These are phyloP conservation scores for Claviceps capensis DNA, from an alignment of 2,329 filamentous ascomycete genomes.

Conservation along the genomic window DNA sequence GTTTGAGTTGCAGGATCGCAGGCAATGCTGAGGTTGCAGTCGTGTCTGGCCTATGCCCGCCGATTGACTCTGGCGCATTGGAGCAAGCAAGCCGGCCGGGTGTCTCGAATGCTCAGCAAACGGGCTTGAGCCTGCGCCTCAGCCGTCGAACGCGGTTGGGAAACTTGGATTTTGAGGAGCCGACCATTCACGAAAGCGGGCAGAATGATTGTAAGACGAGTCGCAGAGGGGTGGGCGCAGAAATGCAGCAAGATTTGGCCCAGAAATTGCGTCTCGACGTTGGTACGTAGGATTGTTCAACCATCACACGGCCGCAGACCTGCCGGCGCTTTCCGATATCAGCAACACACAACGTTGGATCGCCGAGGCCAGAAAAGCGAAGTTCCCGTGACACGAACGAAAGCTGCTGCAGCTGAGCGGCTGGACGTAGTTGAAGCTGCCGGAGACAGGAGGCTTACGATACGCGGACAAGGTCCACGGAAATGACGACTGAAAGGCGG, in stretches of 20 bases:
- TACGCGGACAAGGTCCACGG: background rate
- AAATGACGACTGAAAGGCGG: background rate
- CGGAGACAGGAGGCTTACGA: background rate
- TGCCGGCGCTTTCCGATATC: background rate
- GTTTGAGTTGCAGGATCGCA: background rate
- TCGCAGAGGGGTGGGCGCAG: background rate
- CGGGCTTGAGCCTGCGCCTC: too few relatives aligned
- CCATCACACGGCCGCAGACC: background rate
- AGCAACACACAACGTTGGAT: background rate
- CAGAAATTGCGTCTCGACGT: background rate
- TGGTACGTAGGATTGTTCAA: background rate
- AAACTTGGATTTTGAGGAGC: background rate
- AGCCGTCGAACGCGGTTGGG: too few relatives aligned
- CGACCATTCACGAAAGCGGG: background rate
- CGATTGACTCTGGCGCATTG: background rate
- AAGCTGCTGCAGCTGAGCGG: background rate
- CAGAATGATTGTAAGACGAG: background rate
- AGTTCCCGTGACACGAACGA: background rate
- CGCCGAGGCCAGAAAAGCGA: background rate
- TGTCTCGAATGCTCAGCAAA: too few relatives aligned
- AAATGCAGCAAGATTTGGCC: background rate
- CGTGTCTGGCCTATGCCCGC: background rate
- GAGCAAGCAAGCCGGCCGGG: background rate
- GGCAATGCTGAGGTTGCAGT: background rate
- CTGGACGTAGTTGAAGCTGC: background rate